Evolutionary conservation across 179 eudicot genomes (phyloP), one percentile per base, ranked within the genome.

Genomic region (Silene coronaria): DNA sequence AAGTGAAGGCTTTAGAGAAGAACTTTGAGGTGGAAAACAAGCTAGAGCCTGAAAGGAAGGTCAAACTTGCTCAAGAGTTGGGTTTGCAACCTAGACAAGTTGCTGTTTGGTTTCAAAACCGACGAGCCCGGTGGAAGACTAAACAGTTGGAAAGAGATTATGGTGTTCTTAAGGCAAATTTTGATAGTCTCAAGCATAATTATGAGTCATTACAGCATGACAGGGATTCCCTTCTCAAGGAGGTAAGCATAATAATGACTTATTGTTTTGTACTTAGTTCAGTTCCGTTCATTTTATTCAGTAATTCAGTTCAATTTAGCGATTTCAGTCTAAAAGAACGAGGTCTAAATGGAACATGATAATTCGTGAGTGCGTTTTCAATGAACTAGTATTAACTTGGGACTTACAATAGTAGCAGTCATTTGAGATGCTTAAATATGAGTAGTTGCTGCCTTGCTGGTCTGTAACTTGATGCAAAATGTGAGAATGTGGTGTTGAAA

Each of bases 51-150:
- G 98, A 93, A 59, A 82, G 97, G 59, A 93, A 93, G 74, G 88
- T 86, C 46, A 89, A 87, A 85, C 88, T 93, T 7, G 98, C 98
- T 5, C 89, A 89, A 66, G 95, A 93, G n/a, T 93, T 93, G 11
- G 95, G 97, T 1, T 78, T 93, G 69, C 95, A 91, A 85, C 98
- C 98, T 36, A 76, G 98, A 75, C 98, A 93, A 75, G 98, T 93
- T 26, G 97, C 98, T 38, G 96, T 93, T 66, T 93, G 97, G 97
- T 93, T 93, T 79, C 97, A 93, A 34, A 93, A 93, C 80, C 90
- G 97, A 3, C 82, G 98, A 2, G 98, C 98, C 0, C 75, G 98
- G 32, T 93, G 96, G 95, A 93, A 91, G 64, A 93, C 97, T n/a
- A 93, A 91, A 82, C 91, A 88, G n/a, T 76, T 93, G 61, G 98